Evolutionary conservation across 2,329 filamentous ascomycete species (phyloP), one percentile per base, ranked within the genome.

Genomic region (Dichotomopilus funicola): DNA sequence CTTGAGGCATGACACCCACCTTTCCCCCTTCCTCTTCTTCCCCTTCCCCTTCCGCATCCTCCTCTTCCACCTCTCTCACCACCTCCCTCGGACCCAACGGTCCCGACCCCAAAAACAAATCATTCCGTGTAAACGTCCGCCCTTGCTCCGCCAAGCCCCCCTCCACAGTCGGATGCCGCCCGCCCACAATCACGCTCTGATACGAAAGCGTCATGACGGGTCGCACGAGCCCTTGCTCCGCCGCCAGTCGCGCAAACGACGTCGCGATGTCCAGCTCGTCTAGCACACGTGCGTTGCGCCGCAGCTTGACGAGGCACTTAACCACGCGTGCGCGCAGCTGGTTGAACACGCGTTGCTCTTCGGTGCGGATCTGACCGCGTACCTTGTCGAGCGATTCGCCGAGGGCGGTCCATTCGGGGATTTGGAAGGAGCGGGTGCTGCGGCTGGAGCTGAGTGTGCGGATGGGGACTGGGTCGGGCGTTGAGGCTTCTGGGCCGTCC

Each of bases 211-310:
- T 87, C 36, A 99, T 71, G 1, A 84, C 72, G 0, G 94, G 94
- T 0, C 92, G 82, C 1, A 85, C 78, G 63, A 94, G 83, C 47
- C 78, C 75, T 59, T 89, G 85, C 67, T 95, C 88, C 31, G 77
- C 70, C 1, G 94, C 91, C 2, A 97, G 78, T 4, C 77, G 78
- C 2, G 94, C 90, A 66, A 95, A 95, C 0, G 90, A 90, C 54
- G 89, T 89, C 2, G 88, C 82, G 40, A 99, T 87, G 71, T 99
- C 94, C 7, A 99, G 81, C 70, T 96, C 91, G 68, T 97, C 92
- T 19, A 99, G 81, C 1, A 96, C 87, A n/a, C 83, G 80, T 9
- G 92, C 91, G 70, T 96, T 97, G 55, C 88, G 87, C 5, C 94
- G 86, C 11, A 99, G 81, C 65, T 87, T 89, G 60, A 96, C 83